Conservation (phyloP, 148 eudicot species). For the Rheum nobile region DNA sequence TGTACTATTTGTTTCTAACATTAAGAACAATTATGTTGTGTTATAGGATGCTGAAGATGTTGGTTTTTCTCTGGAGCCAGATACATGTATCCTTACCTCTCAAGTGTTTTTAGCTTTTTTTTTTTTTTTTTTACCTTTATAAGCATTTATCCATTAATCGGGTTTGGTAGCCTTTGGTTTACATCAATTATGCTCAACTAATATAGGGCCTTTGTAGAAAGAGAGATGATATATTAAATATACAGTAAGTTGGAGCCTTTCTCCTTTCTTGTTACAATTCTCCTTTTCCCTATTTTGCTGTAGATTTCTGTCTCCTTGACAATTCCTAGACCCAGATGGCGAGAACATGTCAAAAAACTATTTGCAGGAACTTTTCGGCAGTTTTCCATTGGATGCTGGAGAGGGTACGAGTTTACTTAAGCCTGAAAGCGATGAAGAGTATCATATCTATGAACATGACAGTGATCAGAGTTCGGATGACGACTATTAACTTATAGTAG, state of each 20-base stretch:
- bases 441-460: slow-evolving; percentile 71
- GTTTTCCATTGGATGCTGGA: slow-evolving; percentile 47
- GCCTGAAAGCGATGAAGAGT: slow-evolving; percentile 53
- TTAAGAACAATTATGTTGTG: background rate
- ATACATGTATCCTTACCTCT: slow-evolving; percentile 56
- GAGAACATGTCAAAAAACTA: slow-evolving; percentile 61
- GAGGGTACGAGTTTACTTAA: slow-evolving; percentile 18
- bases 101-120: too few species aligned
- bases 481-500: slow-evolving; percentile 17
- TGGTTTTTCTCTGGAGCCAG: slow-evolving; percentile 33
- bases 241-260: too few species aligned
- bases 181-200: background rate
- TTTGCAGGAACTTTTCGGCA: slow-evolving; percentile 79
- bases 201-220: too few species aligned
- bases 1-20: background rate
- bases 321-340: slow-evolving; percentile 31
- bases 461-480: slow-evolving; percentile 58
- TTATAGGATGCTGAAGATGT: slow-evolving; percentile 47
- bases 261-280: background rate
- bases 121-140: background rate
- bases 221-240: too few species aligned
- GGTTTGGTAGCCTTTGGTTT: background rate
- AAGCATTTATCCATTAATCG: background rate
- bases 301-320: slow-evolving; percentile 28
- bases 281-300: background rate